Conservation (phyloP, 2,329 filamentous ascomycete species). For the Fusarium sp. region DNA sequence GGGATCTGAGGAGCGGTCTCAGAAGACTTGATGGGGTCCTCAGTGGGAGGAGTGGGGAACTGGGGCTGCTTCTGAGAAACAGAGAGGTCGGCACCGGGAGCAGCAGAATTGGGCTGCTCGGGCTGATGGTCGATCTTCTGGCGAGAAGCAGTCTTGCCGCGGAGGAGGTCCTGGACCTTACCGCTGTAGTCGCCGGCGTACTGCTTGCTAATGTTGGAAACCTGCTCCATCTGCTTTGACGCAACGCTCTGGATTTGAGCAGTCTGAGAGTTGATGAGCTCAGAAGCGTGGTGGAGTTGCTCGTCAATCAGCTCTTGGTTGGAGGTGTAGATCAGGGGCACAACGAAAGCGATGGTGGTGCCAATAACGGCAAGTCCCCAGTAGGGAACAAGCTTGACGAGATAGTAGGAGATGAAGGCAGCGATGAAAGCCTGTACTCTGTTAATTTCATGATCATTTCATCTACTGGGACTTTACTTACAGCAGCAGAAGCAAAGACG, state of each 20-base stretch:
- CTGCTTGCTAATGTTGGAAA: constrained; percentile 75
- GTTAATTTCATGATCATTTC: constrained; percentile 36
- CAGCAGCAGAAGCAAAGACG: constrained; percentile 70
- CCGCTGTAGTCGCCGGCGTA: constrained; percentile 77
- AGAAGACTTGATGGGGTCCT: constrained; percentile 53
- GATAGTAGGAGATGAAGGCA: constrained; percentile 76
- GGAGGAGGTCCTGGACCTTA: constrained; percentile 77
- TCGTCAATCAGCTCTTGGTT: constrained; percentile 80
- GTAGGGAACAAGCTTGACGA: constrained; percentile 79
- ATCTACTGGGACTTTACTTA: constrained; percentile 59
- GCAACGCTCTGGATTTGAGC: constrained; percentile 73
- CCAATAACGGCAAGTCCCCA: constrained; percentile 76
- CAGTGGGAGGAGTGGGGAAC: constrained; percentile 57
- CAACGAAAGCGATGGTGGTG: constrained; percentile 73
- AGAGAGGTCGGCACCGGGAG: constrained; percentile 6
- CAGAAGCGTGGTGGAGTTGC: constrained; percentile 70
- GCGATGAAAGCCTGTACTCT: constrained; percentile 67
- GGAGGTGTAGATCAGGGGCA: constrained; percentile 74
- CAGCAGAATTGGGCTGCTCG: constrained; percentile 35
- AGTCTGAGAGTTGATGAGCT: constrained; percentile 74
- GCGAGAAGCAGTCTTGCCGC: constrained; percentile 63
- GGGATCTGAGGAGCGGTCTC: constrained; percentile 39
- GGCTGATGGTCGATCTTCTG: constrained; percentile 60
- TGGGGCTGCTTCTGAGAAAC: constrained; percentile 50
- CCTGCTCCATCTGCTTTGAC: constrained; percentile 75